phyloP scores from a whole-genome alignment of 768 basidiomycete genomes.

The Coprinopsis cinerea region DNA sequence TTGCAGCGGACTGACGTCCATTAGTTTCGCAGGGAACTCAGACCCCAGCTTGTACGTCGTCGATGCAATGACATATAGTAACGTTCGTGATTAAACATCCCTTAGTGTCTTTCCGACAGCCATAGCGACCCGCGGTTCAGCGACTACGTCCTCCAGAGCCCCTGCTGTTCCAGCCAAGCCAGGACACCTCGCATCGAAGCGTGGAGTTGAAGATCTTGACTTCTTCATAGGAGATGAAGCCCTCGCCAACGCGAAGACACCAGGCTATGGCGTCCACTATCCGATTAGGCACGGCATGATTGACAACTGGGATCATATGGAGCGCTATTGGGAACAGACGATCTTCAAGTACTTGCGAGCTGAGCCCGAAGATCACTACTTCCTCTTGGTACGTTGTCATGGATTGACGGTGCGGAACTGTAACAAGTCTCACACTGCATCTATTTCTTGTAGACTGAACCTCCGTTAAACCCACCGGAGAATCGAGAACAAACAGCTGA shows the following conservation, averaged over 20 bases:
- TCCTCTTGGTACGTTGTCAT: constrained; percentile 71
- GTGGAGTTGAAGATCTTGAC: constrained; percentile 97
- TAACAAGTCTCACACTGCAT: too few relatives aligned
- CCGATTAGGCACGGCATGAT: constrained; percentile 98
- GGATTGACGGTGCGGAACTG: too few relatives aligned
- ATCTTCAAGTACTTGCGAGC: constrained; percentile 99
- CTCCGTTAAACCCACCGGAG: constrained; percentile 95
- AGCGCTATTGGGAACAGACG: constrained; percentile 98
- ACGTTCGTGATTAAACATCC: not conserved
- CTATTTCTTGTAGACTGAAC: constrained; percentile 94
- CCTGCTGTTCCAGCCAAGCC: constrained; percentile 82
- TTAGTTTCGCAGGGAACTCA: constrained; percentile 95
- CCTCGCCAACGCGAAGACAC: constrained; percentile 90
- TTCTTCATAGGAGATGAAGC: constrained; percentile 99
- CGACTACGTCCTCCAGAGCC: constrained; percentile 57
- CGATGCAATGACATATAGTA: not conserved
- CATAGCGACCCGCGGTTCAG: constrained; percentile 82
- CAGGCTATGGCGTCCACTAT: constrained; percentile 90
- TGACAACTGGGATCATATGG: constrained; percentile 99
- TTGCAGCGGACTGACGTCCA: constrained; percentile 7
- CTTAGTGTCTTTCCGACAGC: constrained; percentile 94
- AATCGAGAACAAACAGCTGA: constrained; percentile 99
- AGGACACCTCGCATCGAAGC: constrained; percentile 89
- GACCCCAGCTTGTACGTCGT: constrained; percentile 90
- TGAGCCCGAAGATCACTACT: constrained; percentile 98